Conservation (phyloP, 768 basidiomycete species). For the Boletus edulis region DNA sequence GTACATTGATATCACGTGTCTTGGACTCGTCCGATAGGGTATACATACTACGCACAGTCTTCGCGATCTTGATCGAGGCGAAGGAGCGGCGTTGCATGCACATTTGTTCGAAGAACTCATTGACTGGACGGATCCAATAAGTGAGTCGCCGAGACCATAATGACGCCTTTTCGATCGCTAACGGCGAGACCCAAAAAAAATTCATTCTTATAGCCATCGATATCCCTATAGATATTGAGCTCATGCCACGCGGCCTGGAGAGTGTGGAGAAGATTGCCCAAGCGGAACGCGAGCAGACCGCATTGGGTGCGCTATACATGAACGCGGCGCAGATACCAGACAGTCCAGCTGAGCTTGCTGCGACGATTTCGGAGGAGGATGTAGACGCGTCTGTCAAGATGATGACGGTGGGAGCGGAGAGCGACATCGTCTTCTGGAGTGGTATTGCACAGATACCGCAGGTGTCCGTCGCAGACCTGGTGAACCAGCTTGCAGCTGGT, state of each 20-base stretch:
- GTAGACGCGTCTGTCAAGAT: conserved; percentile 56
- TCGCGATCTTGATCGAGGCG: conserved; percentile 85
- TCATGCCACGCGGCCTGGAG: conserved; percentile 54
- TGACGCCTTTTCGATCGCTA: conserved; percentile 19
- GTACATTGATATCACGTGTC: conserved; percentile 51
- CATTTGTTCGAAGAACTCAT: conserved; percentile 82
- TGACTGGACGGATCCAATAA: conserved; percentile 80
- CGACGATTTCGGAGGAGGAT: conserved; percentile 64
- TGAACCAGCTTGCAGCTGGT: conserved; percentile 57
- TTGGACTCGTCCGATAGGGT: conserved; percentile 54
- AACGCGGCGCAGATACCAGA: conserved; percentile 71
- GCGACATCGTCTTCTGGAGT: conserved; percentile 65
- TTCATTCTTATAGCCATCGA: conserved; percentile 49
- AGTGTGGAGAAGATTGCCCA: conserved; percentile 71
- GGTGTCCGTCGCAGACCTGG: conserved; percentile 66
- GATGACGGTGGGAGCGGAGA: conserved; percentile 71
- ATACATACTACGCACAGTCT: conserved; percentile 66
- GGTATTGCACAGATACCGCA: conserved; percentile 31
- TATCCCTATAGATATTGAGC: conserved; percentile 56
- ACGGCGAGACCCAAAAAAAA: conserved; percentile 9
- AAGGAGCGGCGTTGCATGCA: conserved; percentile 81
- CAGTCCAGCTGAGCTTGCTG: conserved; percentile 66
- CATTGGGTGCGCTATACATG: conserved; percentile 75
- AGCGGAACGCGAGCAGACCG: conserved; percentile 76
- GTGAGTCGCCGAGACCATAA: conserved; percentile 48